A percentile compares a stretch with the other conserved stretches of the same genome.
These are phyloP conservation scores for Pezicula neosporulosa DNA, from an alignment of 2,329 filamentous ascomycete species.

Conservation along the genomic window DNA sequence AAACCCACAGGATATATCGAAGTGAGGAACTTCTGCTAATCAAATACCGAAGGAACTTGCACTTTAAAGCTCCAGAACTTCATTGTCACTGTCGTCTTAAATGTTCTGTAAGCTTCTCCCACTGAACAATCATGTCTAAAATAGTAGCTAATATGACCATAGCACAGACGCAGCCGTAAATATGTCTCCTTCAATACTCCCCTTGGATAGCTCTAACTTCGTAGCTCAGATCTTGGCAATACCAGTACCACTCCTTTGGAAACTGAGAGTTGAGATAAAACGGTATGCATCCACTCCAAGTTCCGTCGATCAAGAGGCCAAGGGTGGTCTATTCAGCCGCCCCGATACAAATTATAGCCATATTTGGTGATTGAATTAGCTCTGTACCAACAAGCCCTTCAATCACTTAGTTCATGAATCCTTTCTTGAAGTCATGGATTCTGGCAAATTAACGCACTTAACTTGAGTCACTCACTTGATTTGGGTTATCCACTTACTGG, in stretches of 20 bases:
- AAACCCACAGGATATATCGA: not conserved
- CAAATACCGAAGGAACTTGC: conserved; percentile 2
- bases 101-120: conserved; percentile 7
- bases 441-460: no score
- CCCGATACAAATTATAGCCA: no score
- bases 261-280: conserved; percentile 5
- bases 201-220: not conserved
- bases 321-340: no score
- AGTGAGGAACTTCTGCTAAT: not conserved
- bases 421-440: no score
- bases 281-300: not conserved
- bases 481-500: no score
- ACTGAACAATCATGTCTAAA: not conserved
- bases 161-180: conserved; percentile 6
- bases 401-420: no score
- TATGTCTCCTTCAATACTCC: not conserved
- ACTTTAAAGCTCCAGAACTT: conserved; percentile 13
- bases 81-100: conserved; percentile 10
- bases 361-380: no score
- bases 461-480: no score
- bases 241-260: conserved; percentile 9
- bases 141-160: not conserved
- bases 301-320: not conserved
- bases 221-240: conserved; percentile 5
- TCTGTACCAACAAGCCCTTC: no score